Evolutionary conservation across 768 basidiomycete species (phyloP).

Genomic region (Termitomyces sp.): DNA sequence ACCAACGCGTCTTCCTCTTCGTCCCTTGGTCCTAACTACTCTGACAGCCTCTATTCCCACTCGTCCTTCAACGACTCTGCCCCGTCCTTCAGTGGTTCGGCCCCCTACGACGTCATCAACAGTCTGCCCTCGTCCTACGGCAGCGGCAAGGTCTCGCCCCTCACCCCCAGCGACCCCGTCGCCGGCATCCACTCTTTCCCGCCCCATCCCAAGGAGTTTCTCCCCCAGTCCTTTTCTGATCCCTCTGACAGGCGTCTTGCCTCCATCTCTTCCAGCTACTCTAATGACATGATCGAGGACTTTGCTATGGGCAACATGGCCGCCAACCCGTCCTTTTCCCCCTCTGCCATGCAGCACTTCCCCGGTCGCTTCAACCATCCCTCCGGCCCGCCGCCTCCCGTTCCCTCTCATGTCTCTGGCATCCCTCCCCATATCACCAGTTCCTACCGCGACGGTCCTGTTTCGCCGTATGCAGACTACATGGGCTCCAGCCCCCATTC

Average conservation of each 20-base stretch:
- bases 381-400: conserved; percentile 29
- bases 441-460: conserved; percentile 48
- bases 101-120: conserved; percentile 62
- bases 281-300: conserved; percentile 59
- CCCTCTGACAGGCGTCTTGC: conserved; percentile 56
- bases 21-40: conserved; percentile 54
- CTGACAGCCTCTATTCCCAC: conserved; percentile 56
- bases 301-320: conserved; percentile 48
- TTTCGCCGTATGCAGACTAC: conserved; percentile 36
- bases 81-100: conserved; percentile 49
- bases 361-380: conserved; percentile 46
- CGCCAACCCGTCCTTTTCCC: conserved; percentile 40
- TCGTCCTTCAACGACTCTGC: conserved; percentile 56
- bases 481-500: conserved; percentile 28
- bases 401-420: conserved; percentile 48
- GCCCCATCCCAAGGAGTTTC: conserved; percentile 51
- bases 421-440: conserved; percentile 71
- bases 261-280: conserved; percentile 28
- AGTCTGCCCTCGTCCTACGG: conserved; percentile 59
- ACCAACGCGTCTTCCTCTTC: conserved; percentile 69
- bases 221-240: conserved; percentile 52
- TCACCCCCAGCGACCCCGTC: conserved; percentile 65
- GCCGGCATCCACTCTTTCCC: conserved; percentile 52
- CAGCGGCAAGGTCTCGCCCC: conserved; percentile 72
- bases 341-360: conserved; percentile 51